These are phyloP conservation scores for Eucalyptus curtisii DNA, from an alignment of 345 rosid genomes.

Conservation along the genomic window DNA sequence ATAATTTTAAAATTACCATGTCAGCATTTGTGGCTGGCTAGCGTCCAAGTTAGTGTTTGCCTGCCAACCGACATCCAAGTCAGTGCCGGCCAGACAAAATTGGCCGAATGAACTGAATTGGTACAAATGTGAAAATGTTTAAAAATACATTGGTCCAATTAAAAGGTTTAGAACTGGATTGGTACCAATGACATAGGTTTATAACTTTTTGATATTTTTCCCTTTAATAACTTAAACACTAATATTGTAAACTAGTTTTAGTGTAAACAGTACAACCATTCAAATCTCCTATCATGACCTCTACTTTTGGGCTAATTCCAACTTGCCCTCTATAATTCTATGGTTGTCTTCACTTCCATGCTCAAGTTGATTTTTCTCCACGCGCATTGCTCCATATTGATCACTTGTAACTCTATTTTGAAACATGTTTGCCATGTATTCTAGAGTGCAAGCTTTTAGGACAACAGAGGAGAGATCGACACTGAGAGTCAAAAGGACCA, in stretches of 20 bases:
- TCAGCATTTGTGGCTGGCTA: rapidly evolving
- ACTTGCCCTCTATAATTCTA: not conserved
- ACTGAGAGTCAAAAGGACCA: not conserved
- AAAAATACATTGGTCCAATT: no score
- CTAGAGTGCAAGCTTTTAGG: not conserved
- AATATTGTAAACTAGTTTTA: not conserved
- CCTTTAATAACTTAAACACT: not conserved
- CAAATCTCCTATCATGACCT: not conserved
- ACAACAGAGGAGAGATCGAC: not conserved
- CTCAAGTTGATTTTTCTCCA: not conserved
- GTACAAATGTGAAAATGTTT: no score
- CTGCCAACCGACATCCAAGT: no score
- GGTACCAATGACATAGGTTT: no score
- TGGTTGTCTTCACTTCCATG: not conserved
- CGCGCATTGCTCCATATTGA: not conserved
- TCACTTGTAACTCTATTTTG: not conserved
- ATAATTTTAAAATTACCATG: no score
- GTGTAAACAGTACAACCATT: not conserved
- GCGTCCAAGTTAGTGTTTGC: rapidly evolving
- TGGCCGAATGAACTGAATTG: rapidly evolving
- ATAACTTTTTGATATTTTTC: not conserved
- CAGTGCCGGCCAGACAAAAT: rapidly evolving
- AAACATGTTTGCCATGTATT: not conserved
- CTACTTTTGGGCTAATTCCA: not conserved
- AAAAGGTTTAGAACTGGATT: no score